A percentile compares a stretch with the other conserved stretches of the same genome.
These are phyloP conservation scores for Fraxinus paxiana DNA, from an alignment of 305 asterid genomes.

Conservation along the genomic window DNA sequence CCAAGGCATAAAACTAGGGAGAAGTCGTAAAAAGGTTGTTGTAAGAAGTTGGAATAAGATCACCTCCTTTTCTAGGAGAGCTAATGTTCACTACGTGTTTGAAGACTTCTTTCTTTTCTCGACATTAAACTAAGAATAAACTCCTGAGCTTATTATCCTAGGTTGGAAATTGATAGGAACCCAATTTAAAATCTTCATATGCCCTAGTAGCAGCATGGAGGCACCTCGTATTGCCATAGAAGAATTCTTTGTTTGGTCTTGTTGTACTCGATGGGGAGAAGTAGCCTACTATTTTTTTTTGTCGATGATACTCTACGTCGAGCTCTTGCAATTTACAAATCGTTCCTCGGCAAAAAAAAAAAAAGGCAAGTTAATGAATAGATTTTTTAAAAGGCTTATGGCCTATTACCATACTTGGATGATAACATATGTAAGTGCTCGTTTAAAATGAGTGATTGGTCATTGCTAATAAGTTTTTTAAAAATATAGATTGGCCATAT, in stretches of 20 bases:
- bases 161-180: not conserved
- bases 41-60: not conserved
- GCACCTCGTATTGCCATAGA: not conserved
- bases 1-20: not conserved
- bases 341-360: not conserved
- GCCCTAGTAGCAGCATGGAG: not conserved
- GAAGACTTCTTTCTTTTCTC: not conserved
- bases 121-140: not conserved
- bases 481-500: not conserved
- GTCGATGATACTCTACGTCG: not conserved
- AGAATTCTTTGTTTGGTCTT: not conserved
- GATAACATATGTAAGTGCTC: no score
- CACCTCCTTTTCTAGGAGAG: not conserved
- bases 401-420: not conserved
- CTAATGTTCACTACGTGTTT: not conserved
- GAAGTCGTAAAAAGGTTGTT: not conserved
- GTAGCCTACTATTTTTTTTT: not conserved
- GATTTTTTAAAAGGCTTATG: not conserved
- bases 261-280: not conserved
- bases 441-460: not conserved
- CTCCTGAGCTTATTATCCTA: not conserved
- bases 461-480: not conserved
- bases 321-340: not conserved
- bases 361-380: not conserved
- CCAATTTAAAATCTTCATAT: not conserved